Evolutionary conservation across 805 yeast species (phyloP), one percentile per base, ranked within the genome.

Genomic region (Metschnikowia henanensis): DNA sequence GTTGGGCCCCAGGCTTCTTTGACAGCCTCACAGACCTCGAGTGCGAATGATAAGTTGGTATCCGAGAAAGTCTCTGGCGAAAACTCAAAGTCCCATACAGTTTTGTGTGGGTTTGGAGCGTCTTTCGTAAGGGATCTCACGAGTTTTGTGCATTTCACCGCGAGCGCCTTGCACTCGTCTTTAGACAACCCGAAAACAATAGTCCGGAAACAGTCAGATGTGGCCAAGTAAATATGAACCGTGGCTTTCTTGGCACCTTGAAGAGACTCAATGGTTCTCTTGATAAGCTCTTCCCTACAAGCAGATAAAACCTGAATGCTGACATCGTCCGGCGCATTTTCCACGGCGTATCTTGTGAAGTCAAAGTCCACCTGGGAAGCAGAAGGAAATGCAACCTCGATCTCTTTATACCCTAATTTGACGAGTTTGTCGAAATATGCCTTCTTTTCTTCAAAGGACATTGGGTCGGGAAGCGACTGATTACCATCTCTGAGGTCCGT

Each of bases 401-500:
- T 86, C 62, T 86, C 94, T 60, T 86, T 86, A 66, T 83, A 86
- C 1, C 95, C 95, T 31, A 85, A 65, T 21, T 83, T 85, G 13
- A 85, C 75, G 32, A 86, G 70, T 60, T 84, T 82, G 42, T 77
- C 67, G 62, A 85, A 84, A 65, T 83, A 86, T 42, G 72, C 77
- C 58, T 81, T 81, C 66, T 86, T 86, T 57, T 86, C 91, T n/a
- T 70, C 82, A 33, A 84, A 72, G n/a, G 84, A 73, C 95, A 86
- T 86, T 41, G 94, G 95, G 59, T 86, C 94, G 0, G 94, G 92
- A 53, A 86, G 73, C 5, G 91, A 82, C 67, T 86, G 94, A 64
- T 86, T 86, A 25, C 95, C 95, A 59, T 86, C 95, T 56, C 95
- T 76, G 49, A 86, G 72, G 58, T 87, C 95, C 3, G 95, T 86